Percentiles rank a stretch among this genome's conserved stretches.
Conservation (phyloP, 1,284 basidiomycete genomes). For the Lentinula novae-zelandiae region DNA sequence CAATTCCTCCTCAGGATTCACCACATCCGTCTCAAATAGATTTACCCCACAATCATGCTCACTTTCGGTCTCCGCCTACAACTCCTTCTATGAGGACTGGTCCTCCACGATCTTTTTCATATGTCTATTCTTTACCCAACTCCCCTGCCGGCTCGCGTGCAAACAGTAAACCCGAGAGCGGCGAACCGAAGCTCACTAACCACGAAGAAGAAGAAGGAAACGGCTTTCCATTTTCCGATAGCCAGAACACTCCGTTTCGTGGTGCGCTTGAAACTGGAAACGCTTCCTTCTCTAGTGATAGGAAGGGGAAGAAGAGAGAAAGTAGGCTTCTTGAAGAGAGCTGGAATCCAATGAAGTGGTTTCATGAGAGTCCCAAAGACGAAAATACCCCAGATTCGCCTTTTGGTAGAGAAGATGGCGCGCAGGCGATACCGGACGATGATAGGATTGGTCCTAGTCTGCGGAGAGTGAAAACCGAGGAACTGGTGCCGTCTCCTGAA, state of each 20-base stretch:
- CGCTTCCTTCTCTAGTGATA: constrained; percentile 36
- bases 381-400: constrained; percentile 34
- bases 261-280: constrained; percentile 54
- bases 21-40: background rate
- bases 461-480: constrained; percentile 41
- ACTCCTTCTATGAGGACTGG: constrained; percentile 69
- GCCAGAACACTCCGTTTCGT: constrained; percentile 43
- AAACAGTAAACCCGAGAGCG: constrained; percentile 20
- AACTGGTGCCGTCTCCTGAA: constrained; percentile 18
- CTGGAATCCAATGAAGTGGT: constrained; percentile 54
- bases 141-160: constrained; percentile 36
- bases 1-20: background rate
- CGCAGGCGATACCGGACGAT: constrained; percentile 19
- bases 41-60: constrained; percentile 7
- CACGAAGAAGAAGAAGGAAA: constrained; percentile 24
- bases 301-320: constrained; percentile 52
- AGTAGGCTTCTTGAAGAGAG: constrained; percentile 42
- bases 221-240: constrained; percentile 24
- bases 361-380: constrained; percentile 50
- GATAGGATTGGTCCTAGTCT: constrained; percentile 21
- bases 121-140: constrained; percentile 49
- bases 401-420: constrained; percentile 21
- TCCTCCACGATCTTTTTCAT: constrained; percentile 70
- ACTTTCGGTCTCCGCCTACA: constrained; percentile 27
- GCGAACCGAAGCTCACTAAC: constrained; percentile 26